phyloP scores from a whole-genome alignment of 805 yeast species.

The Monosporozyma yasuniensis region DNA sequence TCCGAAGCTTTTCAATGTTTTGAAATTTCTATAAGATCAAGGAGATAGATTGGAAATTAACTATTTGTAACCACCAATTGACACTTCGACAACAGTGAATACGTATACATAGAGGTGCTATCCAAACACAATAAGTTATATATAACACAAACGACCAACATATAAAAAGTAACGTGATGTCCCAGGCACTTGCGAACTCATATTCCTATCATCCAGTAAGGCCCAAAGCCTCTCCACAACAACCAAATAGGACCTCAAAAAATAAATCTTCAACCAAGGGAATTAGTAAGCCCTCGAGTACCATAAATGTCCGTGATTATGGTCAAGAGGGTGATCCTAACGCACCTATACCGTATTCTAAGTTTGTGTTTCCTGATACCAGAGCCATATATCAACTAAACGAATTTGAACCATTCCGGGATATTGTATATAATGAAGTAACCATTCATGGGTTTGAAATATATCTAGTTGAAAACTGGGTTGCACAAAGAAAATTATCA shows the following conservation, averaged over 20 bases:
- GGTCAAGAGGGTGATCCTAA: not conserved
- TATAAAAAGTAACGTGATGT: not conserved
- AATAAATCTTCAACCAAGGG: not conserved
- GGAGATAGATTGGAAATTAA: not conserved
- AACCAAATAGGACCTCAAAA: not conserved
- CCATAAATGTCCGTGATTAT: slow-evolving; percentile 4
- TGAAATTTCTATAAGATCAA: not conserved
- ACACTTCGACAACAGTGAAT: not conserved
- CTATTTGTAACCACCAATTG: not conserved
- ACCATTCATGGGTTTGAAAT: slow-evolving; percentile 70
- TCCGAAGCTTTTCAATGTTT: not conserved
- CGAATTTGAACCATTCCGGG: slow-evolving; percentile 33
- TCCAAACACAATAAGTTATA: not conserved
- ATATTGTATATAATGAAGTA: slow-evolving; percentile 38
- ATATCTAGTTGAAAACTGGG: slow-evolving; percentile 94
- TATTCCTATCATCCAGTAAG: not conserved
- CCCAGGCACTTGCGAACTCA: slow-evolving; percentile 6
- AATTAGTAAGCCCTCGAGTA: not conserved
- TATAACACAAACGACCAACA: not conserved
- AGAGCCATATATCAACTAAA: slow-evolving; percentile 43
- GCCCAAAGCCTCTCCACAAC: not conserved
- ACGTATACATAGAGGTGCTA: not conserved
- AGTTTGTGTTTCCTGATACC: slow-evolving; percentile 46
- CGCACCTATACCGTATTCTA: slow-evolving; percentile 5
- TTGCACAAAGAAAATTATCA: slow-evolving; percentile 59